Base-by-base conservation (phyloP, 2,329 filamentous ascomycete genomes). In the Ophiocordyceps polyrhachis-furcata region DNA sequence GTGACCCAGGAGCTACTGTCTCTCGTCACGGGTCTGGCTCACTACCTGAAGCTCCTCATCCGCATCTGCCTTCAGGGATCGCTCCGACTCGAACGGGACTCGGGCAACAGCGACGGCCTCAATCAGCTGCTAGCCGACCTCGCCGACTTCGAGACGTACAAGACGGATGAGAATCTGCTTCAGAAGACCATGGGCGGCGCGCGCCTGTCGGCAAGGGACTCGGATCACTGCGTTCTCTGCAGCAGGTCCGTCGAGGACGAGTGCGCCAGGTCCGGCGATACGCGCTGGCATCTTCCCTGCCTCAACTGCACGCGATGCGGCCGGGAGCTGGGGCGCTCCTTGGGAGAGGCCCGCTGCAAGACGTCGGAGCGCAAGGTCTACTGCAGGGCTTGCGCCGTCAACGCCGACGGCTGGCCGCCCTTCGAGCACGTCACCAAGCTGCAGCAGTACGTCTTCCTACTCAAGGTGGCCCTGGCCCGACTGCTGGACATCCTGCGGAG, bases 1-100 rank as follows among this genome's bases (percentile, higher is more conserved):
- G 91, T 98, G 29, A 98, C 91, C 9, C 91, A 98, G 60, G 91
- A 98, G 60, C 73, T 98, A n/a, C 66, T 98, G n/a, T 93, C 89
- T 7, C 73, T 98, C 8, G 91, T 98, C 44, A 98, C 91, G 37
- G 89, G 91, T 32, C 73, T 98, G 44, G 91, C 91, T 17, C 91
- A 98, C 62, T 98, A 98, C 58, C 76, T 98, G 45, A 98, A 98
- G 62, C 81, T 98, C 31, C 75, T 98, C 48, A 98, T 98, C 54
- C 79, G 91, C 43, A 98, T 98, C 53, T 95, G 91, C 57, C 73
- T 98, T 25, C 93, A 96, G 59, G 91, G 89, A 29, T 82, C 91
- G 7, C 68, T 98, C 42, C 89, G 87, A 55, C 74, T 96, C 37
- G 91, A 98, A 62, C 80, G 86, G 46, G 89, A 96, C 55, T 80